Percentiles rank a stretch among this genome's conserved stretches.
These are phyloP conservation scores for Mucor sp. DNA, from an alignment of 371 early-diverging fungal species.

Conservation along the genomic window DNA sequence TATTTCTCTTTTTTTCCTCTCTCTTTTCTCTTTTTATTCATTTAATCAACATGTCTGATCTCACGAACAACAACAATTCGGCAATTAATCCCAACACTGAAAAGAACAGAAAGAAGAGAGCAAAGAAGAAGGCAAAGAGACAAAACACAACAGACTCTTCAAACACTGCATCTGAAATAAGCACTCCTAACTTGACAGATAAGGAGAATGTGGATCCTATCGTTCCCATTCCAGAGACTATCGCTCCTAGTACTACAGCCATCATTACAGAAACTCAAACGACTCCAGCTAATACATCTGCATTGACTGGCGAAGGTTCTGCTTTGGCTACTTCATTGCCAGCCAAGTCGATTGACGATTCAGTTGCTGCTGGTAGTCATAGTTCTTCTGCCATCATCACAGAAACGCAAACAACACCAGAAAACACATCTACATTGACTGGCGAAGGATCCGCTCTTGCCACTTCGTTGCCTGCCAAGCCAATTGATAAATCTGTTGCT, in stretches of 20 bases:
- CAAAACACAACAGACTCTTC: background rate
- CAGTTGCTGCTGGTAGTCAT: too few relatives aligned
- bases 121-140: constrained; percentile 18
- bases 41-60: constrained; percentile 6
- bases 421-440: background rate
- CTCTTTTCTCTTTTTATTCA: background rate
- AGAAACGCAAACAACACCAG: background rate
- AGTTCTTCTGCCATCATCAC: background rate
- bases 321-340: background rate
- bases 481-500: background rate
- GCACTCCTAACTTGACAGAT: background rate
- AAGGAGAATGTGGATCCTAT: background rate
- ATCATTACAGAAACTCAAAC: background rate
- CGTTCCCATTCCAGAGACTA: background rate
- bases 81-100: constrained; percentile 6
- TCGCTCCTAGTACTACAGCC: background rate
- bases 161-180: background rate
- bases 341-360: background rate
- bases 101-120: constrained; percentile 19
- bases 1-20: background rate
- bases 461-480: background rate
- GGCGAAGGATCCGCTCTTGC: background rate
- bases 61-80: background rate
- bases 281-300: background rate
- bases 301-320: background rate